Conservation (phyloP, 2,329 filamentous ascomycete genomes). For the Truncatella angustata region DNA sequence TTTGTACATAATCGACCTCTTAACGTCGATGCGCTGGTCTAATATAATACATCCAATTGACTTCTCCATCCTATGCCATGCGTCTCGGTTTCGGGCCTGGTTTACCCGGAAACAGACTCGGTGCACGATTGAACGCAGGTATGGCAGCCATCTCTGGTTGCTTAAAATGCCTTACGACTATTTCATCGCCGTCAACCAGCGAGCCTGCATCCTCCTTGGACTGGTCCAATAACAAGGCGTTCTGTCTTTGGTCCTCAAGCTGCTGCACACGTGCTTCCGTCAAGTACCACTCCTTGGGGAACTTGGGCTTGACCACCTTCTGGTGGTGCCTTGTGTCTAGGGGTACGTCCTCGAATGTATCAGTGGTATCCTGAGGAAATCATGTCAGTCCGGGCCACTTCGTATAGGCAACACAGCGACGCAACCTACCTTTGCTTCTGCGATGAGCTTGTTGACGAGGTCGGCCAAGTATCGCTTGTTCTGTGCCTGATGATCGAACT, state of each 20-base stretch:
- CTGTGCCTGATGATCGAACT: conserved; percentile 83
- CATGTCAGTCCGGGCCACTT: too few relatives aligned
- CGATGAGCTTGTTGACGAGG: conserved; percentile 69
- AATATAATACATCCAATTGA: conserved; percentile 1
- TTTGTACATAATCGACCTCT: conserved; percentile 9
- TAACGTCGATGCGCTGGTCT: background rate
- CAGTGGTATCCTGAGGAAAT: conserved; percentile 58
- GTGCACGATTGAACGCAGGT: background rate
- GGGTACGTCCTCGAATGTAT: conserved; percentile 86
- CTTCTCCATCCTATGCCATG: background rate
- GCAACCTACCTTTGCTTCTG: conserved; percentile 63
- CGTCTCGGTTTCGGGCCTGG: background rate
- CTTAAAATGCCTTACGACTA: conserved; percentile 40
- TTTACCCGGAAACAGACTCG: background rate
- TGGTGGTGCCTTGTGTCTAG: conserved; percentile 85
- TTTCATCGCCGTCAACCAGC: conserved; percentile 57
- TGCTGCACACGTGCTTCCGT: conserved; percentile 65
- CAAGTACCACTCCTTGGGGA: conserved; percentile 82
- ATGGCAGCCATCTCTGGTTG: conserved; percentile 1
- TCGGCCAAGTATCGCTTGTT: conserved; percentile 95
- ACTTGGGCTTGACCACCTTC: conserved; percentile 63
- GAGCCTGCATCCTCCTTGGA: conserved; percentile 49
- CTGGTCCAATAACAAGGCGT: conserved; percentile 53
- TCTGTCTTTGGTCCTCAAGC: conserved; percentile 59
- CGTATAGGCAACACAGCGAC: too few relatives aligned